Base-by-base conservation (phyloP, 495 filamentous ascomycete genomes). In the Aspergillus nidulans region DNA sequence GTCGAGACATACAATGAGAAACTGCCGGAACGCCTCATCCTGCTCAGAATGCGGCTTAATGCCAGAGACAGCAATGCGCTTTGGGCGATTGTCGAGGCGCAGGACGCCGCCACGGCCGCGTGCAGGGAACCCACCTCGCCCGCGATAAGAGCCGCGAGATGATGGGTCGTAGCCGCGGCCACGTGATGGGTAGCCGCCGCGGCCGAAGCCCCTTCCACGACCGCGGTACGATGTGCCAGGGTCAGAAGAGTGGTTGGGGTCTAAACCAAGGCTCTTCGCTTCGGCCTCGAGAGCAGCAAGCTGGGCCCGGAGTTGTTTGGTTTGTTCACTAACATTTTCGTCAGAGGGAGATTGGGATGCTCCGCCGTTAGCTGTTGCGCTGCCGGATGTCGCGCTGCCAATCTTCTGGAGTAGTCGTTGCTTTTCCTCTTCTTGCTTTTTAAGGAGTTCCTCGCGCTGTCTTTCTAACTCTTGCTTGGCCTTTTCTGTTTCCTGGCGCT, bases 21-120 rank as follows among this genome's bases (percentile, higher is more conserved):
- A 89, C 62, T 94, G 86, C 48, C 91, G 75, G 57, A 98, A 77
- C 2, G 83, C 85, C 65, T 97, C 94, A 56, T 97, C 91, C 67
- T 83, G 86, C 53, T 85, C 84, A 1, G 80, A 71, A 26, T 84
- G 81, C 44, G 87, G 80, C 52, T 89, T 83, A 18, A 87, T 78
- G 8, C 87, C 89, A 19, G 83, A 77, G 20, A 98, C 75, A 4
- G 81, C 78, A 12, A 98, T 79, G 50, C 79, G 84, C 71, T 85
- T 90, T 1, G 94, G 87, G 23, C 94, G 79, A 62, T 95, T 95
- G 63, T 98, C 94, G 23, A 98, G 75, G 30, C 87, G 89, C 60
- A 89, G 85, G 9, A 88, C 83, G 6, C 85, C 86, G 19, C 77
- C 76, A 13, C 79, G 73, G 1, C 77, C 77, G 41, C 79, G 68